phyloP scores from a whole-genome alignment of 139 green algal genomes.

The Chlorella sp. region DNA sequence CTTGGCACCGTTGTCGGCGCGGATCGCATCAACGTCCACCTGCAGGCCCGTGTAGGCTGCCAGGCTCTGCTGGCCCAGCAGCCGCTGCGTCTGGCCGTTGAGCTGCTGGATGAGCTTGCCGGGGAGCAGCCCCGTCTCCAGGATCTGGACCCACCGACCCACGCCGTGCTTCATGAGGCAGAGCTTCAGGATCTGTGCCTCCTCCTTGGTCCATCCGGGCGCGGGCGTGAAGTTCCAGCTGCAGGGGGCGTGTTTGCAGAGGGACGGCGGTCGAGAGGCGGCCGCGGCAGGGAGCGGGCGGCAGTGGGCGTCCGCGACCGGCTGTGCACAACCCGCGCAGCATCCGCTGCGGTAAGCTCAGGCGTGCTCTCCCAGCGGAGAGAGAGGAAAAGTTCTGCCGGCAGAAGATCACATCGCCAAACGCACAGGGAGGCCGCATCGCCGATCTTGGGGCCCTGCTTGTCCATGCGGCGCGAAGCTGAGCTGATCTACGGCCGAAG shows the following conservation, averaged over 20 bases:
- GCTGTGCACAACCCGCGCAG: not conserved
- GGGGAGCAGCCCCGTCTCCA: conserved; percentile 79
- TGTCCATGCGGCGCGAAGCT: too few species aligned
- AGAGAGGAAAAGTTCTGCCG: too few species aligned
- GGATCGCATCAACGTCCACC: conserved; percentile 80
- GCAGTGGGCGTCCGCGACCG: not conserved
- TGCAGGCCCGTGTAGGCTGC: conserved; percentile 56
- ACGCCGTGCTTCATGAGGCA: conserved; percentile 88
- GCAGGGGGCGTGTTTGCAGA: conserved; percentile 1
- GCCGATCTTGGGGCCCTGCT: conserved; percentile 76
- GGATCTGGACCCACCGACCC: conserved; percentile 84
- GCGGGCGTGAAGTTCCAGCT: conserved; percentile 94
- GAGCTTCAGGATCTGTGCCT: conserved; percentile 78
- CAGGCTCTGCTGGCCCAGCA: conserved; percentile 89
- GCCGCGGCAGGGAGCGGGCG: not conserved
- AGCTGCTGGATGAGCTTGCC: conserved; percentile 92
- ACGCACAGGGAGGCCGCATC: conserved; percentile 89
- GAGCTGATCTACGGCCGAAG: too few species aligned
- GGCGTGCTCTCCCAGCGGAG: too few species aligned
- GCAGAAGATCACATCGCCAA: too few species aligned
- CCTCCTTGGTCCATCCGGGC: conserved; percentile 87
- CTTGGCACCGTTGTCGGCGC: conserved; percentile 71
- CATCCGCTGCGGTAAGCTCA: conserved; percentile 47
- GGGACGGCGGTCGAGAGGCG: not conserved
- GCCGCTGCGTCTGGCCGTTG: conserved; percentile 85